phyloP scores from a whole-genome alignment of 768 basidiomycete species.

The Daedaleopsis nitida region DNA sequence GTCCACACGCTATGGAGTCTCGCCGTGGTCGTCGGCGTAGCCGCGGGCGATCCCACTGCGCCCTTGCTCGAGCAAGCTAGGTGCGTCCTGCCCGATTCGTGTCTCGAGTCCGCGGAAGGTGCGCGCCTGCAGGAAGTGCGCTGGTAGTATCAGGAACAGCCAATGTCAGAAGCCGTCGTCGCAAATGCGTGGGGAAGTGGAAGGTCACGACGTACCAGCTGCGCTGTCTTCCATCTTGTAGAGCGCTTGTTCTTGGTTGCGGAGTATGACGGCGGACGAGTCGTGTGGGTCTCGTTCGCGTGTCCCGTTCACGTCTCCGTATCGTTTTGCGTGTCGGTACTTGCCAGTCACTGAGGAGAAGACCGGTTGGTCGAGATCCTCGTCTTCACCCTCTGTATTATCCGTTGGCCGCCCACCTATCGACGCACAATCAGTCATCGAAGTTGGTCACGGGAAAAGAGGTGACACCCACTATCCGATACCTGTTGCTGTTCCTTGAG shows the following conservation, averaged over 20 bases:
- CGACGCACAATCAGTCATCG: too few relatives aligned
- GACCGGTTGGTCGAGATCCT: slow-evolving; percentile 69
- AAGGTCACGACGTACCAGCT: slow-evolving; percentile 51
- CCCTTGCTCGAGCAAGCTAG: slow-evolving; percentile 85
- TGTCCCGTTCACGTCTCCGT: slow-evolving; percentile 40
- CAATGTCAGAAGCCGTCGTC: background rate
- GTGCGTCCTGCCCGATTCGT: slow-evolving; percentile 74
- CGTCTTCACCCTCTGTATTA: slow-evolving; percentile 32
- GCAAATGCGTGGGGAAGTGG: background rate
- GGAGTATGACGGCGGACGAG: slow-evolving; percentile 52
- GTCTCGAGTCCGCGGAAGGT: slow-evolving; percentile 83
- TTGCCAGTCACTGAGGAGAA: slow-evolving; percentile 89
- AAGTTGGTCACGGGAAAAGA: background rate
- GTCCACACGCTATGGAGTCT: background rate
- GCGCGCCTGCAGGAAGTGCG: slow-evolving; percentile 70
- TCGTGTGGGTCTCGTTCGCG: slow-evolving; percentile 25
- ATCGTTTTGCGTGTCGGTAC: slow-evolving; percentile 77
- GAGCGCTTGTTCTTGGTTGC: slow-evolving; percentile 66
- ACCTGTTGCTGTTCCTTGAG: slow-evolving; percentile 39
- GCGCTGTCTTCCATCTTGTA: slow-evolving; percentile 63
- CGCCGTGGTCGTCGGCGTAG: slow-evolving; percentile 43
- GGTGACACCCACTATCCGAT: background rate
- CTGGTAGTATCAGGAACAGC: slow-evolving; percentile 33
- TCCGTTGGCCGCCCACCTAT: background rate
- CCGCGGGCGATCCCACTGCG: slow-evolving; percentile 87